A percentile compares a stretch with the other conserved stretches of the same genome.
phyloP scores from a whole-genome alignment of 1,284 basidiomycete species.

The Boletellus deceptivus region DNA sequence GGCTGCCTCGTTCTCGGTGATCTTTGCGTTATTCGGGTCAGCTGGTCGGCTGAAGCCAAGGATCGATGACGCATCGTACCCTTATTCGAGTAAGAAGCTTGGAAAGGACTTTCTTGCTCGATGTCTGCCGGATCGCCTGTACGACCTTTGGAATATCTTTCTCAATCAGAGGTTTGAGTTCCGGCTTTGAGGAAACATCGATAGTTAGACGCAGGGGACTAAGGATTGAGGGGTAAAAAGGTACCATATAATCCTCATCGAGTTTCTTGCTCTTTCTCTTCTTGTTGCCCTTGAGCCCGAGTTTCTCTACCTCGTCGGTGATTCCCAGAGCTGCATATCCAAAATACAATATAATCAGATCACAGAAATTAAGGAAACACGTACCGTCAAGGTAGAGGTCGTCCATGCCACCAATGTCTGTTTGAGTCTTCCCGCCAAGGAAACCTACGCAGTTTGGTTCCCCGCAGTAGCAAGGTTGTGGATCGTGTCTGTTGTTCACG shows the following conservation, averaged over 20 bases:
- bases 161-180: conserved; percentile 71
- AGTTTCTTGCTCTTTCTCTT: conserved; percentile 91
- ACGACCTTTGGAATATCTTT: conserved; percentile 90
- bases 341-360: background rate
- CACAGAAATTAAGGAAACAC: conserved; percentile 17
- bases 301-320: conserved; percentile 81
- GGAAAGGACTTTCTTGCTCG: conserved; percentile 78
- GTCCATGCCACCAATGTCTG: conserved; percentile 92
- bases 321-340: conserved; percentile 82
- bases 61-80: conserved; percentile 40
- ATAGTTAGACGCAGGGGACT: background rate
- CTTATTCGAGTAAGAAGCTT: conserved; percentile 87
- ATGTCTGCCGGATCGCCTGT: conserved; percentile 88
- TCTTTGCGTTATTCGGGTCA: conserved; percentile 42
- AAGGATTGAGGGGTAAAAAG: conserved; percentile 14
- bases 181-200: conserved; percentile 44
- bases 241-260: conserved; percentile 89
- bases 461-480: conserved; percentile 94
- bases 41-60: background rate
- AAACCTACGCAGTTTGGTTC: conserved; percentile 95
- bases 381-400: conserved; percentile 92
- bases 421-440: conserved; percentile 98
- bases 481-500: conserved; percentile 71
- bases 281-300: conserved; percentile 83
- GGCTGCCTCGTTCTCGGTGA: conserved; percentile 80